A percentile compares a stretch with the other conserved stretches of the same genome.
Conservation (phyloP, 352 stramenopile genomes). For the Thraustochytrium striatum region DNA sequence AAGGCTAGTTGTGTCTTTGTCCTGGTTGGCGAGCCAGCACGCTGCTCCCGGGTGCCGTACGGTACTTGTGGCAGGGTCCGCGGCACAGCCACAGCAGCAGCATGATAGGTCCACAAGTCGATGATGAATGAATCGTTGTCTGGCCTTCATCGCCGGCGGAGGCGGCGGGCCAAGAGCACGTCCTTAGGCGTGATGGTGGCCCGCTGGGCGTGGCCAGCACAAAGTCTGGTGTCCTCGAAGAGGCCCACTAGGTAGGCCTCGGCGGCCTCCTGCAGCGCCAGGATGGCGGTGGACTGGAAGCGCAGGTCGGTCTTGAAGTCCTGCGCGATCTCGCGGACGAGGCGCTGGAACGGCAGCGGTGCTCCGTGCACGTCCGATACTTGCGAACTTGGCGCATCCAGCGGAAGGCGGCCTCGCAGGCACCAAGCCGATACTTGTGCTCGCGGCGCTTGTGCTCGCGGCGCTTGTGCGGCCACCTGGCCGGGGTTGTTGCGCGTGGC, state of each 20-base stretch:
- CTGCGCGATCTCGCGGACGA: constrained; percentile 86
- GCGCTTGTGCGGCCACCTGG: constrained; percentile 84
- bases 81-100: no score
- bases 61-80: no score
- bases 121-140: no score
- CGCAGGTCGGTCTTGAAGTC: no score
- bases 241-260: constrained; percentile 87
- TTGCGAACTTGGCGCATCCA: constrained; percentile 80
- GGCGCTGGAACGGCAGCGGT: constrained; percentile 75
- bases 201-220: constrained; percentile 88
- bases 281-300: constrained; percentile 86
- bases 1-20: no score
- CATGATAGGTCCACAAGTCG: no score
- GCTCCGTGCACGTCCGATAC: constrained; percentile 84
- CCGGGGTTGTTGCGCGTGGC: constrained; percentile 83
- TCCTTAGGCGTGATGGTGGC: constrained; percentile 95
- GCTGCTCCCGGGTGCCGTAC: no score
- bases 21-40: no score
- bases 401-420: constrained; percentile 73
- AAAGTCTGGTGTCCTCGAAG: no score
- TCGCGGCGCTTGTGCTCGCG: constrained; percentile 79
- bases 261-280: constrained; percentile 80
- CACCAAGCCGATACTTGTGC: constrained; percentile 83
- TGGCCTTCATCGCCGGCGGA: no score
- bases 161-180: constrained; percentile 84